Evolutionary conservation across 2,329 filamentous ascomycete genomes (phyloP).

Genomic region (Drechslerella dactyloides): DNA sequence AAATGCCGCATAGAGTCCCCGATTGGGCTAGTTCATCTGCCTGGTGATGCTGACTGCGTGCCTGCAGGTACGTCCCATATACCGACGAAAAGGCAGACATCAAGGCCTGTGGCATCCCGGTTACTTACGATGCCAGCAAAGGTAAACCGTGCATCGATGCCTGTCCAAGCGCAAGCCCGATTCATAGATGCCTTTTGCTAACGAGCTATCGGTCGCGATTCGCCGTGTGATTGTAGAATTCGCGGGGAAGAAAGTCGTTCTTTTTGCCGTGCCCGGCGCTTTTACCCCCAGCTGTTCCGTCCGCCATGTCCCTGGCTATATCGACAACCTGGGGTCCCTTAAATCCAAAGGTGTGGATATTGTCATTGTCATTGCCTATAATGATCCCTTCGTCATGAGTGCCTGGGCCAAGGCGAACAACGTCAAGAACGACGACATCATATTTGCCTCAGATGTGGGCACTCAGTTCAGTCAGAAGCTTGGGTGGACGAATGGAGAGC

Average conservation of each 20-base stretch:
- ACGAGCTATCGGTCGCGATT: no score
- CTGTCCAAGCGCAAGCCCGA: no score
- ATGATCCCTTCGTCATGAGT: slow-evolving; percentile 86
- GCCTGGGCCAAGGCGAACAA: slow-evolving; percentile 89
- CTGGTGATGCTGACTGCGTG: slow-evolving; percentile 9
- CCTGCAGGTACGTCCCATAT: slow-evolving; percentile 75
- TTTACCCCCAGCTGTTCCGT: slow-evolving; percentile 88
- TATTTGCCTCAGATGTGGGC: slow-evolving; percentile 74
- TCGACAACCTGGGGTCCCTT: slow-evolving; percentile 72
- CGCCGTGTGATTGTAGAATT: slow-evolving; percentile 63
- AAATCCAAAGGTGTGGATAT: slow-evolving; percentile 81
- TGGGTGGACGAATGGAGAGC: slow-evolving; percentile 76
- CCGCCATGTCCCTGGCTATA: slow-evolving; percentile 80
- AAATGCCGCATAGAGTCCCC: not conserved
- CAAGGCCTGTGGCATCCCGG: slow-evolving; percentile 77
- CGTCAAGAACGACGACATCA: slow-evolving; percentile 73
- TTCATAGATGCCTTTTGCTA: no score
- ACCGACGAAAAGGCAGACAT: slow-evolving; percentile 71
- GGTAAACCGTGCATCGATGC: slow-evolving; percentile 58
- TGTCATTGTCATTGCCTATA: slow-evolving; percentile 80
- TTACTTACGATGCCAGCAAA: slow-evolving; percentile 79
- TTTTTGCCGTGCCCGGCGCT: slow-evolving; percentile 74
- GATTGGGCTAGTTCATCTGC: slow-evolving; percentile 15
- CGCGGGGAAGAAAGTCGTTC: slow-evolving; percentile 72
- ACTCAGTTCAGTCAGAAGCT: slow-evolving; percentile 77